Base-by-base conservation (phyloP, 176 grass and related monocot species). In the Ensete glaucum region DNA sequence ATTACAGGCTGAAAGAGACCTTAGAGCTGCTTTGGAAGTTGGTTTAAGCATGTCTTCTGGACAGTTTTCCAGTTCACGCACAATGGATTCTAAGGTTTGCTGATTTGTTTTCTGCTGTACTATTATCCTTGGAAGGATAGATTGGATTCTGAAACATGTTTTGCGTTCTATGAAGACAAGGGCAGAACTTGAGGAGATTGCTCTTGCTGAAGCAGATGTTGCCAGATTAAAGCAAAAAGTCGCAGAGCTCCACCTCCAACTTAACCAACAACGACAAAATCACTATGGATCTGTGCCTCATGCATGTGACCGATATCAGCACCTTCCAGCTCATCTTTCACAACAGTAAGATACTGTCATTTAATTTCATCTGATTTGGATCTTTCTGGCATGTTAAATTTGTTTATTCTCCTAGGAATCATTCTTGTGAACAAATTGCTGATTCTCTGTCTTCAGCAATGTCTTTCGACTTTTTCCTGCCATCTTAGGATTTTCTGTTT, bases 21-120 rank as follows among this genome's bases (percentile, higher is more conserved):
- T 95, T 68, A 91, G 96, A 89, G 79, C 96, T 95, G 96, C 91
- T 67, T 76, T 99, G 73, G 96, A 99, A 79, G 96, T 99, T 87
- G 91, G 96, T 54, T 81, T 99, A 77, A 99, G 87, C 76, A 95
- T 95, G 88, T 89, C 96, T 77, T 95, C 88, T 84, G 85, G 84
- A 80, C 91, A 99, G 55, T 81, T 95, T 78, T 95, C 91, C 78
- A 86, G 63, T 71, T 82, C 86, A 58, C 79, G 56, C 62, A 54
- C 88, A 60, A 95, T 99, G 91, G 96, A 95, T 80, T 99, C 88
- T 11, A 95, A 95, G 90, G 96, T 95, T 77, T 80, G 16, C 7
- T 52, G n/a, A 1, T 34, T 80, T 3, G 19, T 52, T 60, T 51
- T 48, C 25, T 55, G 22, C 11, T 71, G 16, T 23, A 79, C 63